Evolutionary conservation across 106 monocot species (phyloP).

Genomic region (Allium cepa): DNA sequence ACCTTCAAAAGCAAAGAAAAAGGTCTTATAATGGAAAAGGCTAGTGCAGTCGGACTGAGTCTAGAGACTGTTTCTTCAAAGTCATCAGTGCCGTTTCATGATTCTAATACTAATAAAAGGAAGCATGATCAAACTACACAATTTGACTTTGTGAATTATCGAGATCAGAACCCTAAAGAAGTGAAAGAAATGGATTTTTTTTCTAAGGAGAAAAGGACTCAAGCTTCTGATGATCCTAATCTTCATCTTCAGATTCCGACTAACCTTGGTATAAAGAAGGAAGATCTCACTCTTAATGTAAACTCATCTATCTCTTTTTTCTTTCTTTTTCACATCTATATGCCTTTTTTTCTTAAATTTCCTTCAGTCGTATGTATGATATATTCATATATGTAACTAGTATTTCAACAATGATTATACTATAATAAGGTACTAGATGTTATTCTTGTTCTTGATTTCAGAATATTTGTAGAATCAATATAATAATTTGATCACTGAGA

Average conservation of each 20-base stretch:
- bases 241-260: background rate
- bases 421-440: background rate
- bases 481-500: no score
- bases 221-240: background rate
- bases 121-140: background rate
- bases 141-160: background rate
- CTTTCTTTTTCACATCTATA: constrained; percentile 3
- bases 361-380: background rate
- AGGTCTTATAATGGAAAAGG: background rate
- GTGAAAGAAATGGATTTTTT: constrained; percentile 73
- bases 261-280: constrained; percentile 30
- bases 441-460: no score
- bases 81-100: no score
- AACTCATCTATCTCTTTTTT: background rate
- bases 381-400: background rate
- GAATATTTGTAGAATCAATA: no score
- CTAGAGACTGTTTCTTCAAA: constrained; percentile 4
- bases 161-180: background rate
- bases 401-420: background rate
- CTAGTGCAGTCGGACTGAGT: constrained; percentile 12
- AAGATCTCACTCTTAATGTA: constrained; percentile 56
- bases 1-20: constrained; percentile 11
- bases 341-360: background rate
- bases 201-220: constrained; percentile 39
- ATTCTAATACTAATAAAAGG: background rate